These are phyloP conservation scores for Carex parvula DNA, from an alignment of 176 grass and related monocot species.

Conservation along the genomic window DNA sequence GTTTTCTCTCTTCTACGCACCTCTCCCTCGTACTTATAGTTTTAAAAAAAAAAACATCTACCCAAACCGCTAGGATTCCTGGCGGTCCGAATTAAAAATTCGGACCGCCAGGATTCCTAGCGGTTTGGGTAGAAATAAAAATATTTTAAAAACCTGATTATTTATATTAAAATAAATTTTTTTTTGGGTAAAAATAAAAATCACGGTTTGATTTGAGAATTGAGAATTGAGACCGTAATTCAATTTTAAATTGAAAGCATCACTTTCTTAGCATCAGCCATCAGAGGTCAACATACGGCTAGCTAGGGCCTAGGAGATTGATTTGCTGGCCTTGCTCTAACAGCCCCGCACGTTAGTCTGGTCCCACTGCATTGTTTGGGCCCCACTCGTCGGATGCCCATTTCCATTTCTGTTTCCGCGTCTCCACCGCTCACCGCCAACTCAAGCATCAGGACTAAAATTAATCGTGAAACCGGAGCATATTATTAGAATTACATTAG, in stretches of 20 bases:
- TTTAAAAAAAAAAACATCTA: too few relatives aligned
- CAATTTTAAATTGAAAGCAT: conserved; percentile 10
- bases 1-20: too few relatives aligned
- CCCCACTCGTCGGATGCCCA: conserved; percentile 1
- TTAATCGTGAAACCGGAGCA: not conserved
- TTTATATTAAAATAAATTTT: too few relatives aligned
- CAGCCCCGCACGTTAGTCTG: conserved; percentile 16
- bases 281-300: not conserved
- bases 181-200: too few relatives aligned
- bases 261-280: not conserved
- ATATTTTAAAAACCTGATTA: too few relatives aligned
- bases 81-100: too few relatives aligned
- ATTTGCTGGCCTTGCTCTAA: not conserved
- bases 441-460: not conserved
- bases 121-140: too few relatives aligned
- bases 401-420: not conserved
- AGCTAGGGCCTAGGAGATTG: not conserved
- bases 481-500: too few relatives aligned
- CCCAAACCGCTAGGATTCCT: too few relatives aligned
- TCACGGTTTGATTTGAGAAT: too few relatives aligned
- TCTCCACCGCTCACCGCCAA: not conserved
- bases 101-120: too few relatives aligned
- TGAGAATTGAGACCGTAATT: not conserved
- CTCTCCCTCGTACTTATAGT: too few relatives aligned
- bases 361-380: not conserved